phyloP scores from a whole-genome alignment of 2,329 filamentous ascomycete genomes.

The Aspergillus caelatus region DNA sequence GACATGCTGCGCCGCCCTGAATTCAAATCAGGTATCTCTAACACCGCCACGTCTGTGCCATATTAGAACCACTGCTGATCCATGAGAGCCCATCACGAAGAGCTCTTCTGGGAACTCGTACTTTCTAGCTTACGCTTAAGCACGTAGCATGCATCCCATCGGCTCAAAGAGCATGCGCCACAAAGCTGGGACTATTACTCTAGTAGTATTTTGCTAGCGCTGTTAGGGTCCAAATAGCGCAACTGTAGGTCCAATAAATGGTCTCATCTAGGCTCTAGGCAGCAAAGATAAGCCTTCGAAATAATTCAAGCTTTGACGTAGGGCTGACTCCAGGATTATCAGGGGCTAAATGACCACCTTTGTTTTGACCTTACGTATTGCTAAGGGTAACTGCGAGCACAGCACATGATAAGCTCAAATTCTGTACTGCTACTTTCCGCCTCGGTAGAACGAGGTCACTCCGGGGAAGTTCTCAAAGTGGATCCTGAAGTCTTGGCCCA shows the following conservation, averaged over 20 bases:
- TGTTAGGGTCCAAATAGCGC: neutral
- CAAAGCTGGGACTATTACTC: neutral
- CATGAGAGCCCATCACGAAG: no score
- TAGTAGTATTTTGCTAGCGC: neutral
- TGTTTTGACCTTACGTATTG: no score
- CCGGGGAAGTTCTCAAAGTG: neutral
- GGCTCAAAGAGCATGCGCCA: neutral
- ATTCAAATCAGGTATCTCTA: no score
- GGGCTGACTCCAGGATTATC: neutral
- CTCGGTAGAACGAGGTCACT: no score
- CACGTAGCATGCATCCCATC: neutral
- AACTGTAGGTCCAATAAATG: neutral
- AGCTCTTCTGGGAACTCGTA: no score
- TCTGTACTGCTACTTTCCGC: no score
- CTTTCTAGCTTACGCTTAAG: neutral
- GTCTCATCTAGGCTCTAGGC: neutral
- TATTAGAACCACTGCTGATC: no score
- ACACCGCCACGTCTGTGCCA: no score
- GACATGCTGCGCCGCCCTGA: no score
- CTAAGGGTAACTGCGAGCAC: no score
- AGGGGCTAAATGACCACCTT: neutral
- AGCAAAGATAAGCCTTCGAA: neutral
- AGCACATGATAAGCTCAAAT: no score
- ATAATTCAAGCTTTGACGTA: neutral
- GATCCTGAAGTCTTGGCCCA: neutral